A percentile compares a stretch with the other conserved stretches of the same genome.
phyloP scores from a whole-genome alignment of 2,329 filamentous ascomycete genomes.

The Seiridium unicorne region DNA sequence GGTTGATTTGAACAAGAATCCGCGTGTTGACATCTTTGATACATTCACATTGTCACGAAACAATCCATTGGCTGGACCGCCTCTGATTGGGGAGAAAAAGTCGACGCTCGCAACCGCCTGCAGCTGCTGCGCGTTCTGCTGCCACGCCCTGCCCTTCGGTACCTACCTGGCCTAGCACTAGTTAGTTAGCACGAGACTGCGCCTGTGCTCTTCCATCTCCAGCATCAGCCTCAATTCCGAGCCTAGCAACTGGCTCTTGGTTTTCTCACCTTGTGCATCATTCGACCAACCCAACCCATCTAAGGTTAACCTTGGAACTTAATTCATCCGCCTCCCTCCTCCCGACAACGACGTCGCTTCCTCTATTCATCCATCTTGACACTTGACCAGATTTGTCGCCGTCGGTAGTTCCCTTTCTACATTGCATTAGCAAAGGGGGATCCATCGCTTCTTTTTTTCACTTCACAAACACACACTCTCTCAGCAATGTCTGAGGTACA shows the following conservation, averaged over 20 bases:
- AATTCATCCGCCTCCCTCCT: background rate
- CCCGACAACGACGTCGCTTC: background rate
- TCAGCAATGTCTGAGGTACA: conserved; percentile 90
- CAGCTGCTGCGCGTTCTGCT: background rate
- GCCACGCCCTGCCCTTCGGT: background rate
- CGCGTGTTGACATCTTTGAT: background rate
- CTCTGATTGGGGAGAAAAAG: background rate
- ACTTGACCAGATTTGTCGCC: conserved; percentile 6
- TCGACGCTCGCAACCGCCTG: background rate
- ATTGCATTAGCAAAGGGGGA: conserved; percentile 4
- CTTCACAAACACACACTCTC: conserved; percentile 33
- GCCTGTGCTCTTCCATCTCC: background rate
- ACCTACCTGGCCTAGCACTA: background rate
- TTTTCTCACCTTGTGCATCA: conserved; percentile 5
- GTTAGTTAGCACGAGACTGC: background rate
- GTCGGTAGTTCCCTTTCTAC: conserved; percentile 8
- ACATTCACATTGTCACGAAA: background rate
- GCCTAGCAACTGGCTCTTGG: background rate
- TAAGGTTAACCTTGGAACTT: background rate
- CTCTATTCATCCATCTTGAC: background rate
- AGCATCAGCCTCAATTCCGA: conserved; percentile 2
- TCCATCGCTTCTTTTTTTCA: conserved; percentile 19
- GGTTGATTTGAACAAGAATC: too few relatives aligned
- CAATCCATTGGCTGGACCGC: background rate
- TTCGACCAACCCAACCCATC: conserved; percentile 1